A percentile compares a stretch with the other conserved stretches of the same genome.
These are phyloP conservation scores for Clonostachys rhizophaga DNA, from an alignment of 2,329 filamentous ascomycete genomes.

Conservation along the genomic window DNA sequence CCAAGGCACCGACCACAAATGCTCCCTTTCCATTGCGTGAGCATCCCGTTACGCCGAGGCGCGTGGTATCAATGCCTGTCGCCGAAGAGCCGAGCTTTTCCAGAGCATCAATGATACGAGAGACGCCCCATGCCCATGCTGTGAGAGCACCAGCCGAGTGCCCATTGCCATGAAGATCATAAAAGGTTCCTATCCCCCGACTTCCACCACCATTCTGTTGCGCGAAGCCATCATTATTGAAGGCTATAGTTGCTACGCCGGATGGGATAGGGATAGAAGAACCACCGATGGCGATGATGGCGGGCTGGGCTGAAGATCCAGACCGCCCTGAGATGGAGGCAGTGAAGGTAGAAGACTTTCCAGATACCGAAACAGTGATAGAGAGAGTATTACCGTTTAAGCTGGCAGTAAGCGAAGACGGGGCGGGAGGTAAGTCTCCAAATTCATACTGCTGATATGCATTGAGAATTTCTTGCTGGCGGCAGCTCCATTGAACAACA, in stretches of 20 bases:
- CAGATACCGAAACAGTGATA: conserved; percentile 34
- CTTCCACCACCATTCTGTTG: conserved; percentile 37
- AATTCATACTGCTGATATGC: conserved; percentile 30
- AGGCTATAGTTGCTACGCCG: conserved; percentile 51
- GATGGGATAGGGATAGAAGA: conserved; percentile 49
- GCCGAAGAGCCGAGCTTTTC: conserved; percentile 39
- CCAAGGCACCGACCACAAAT: conserved; percentile 55
- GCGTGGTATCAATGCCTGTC: conserved; percentile 41
- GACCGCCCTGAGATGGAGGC: conserved; percentile 33
- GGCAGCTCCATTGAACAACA: conserved; percentile 31
- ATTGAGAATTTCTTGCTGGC: conserved; percentile 30
- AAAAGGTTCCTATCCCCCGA: conserved; percentile 55
- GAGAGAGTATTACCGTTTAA: conserved; percentile 31
- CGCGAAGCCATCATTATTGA: conserved; percentile 54
- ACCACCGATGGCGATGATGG: conserved; percentile 52
- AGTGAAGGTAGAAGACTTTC: conserved; percentile 20
- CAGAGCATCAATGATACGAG: conserved; percentile 54
- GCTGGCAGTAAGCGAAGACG: conserved; percentile 33
- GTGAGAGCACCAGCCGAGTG: conserved; percentile 54
- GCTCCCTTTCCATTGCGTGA: conserved; percentile 62
- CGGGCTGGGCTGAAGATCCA: conserved; percentile 10
- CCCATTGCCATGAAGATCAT: conserved; percentile 49
- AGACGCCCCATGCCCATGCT: conserved; percentile 61
- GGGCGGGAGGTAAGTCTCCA: conserved; percentile 24
- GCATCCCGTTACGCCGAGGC: conserved; percentile 56